Conservation (phyloP, 495 filamentous ascomycete genomes). For the Neurospora discreta region DNA sequence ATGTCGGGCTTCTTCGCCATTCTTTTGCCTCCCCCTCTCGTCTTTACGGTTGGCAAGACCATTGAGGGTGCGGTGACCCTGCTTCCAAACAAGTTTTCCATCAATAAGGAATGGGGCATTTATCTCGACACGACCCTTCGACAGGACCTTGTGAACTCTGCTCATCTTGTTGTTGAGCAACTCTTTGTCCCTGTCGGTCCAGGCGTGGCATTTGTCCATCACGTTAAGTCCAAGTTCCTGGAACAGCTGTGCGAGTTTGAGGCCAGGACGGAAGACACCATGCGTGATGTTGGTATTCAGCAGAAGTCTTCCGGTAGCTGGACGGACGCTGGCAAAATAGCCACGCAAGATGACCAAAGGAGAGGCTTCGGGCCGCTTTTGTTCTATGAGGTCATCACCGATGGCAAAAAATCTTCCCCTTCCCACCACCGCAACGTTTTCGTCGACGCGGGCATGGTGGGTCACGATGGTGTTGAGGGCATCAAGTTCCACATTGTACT, state of each 20-base stretch:
- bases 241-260: slow-evolving; percentile 16
- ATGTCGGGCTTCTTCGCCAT: neutral
- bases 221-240: neutral
- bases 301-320: slow-evolving; percentile 51
- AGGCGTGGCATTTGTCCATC: neutral
- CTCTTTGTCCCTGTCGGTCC: neutral
- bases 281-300: slow-evolving; percentile 48
- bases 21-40: neutral
- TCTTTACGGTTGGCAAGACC: slow-evolving; percentile 29
- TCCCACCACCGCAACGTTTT: slow-evolving; percentile 23
- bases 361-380: slow-evolving; percentile 10
- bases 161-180: neutral
- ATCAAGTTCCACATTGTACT: slow-evolving; percentile 30
- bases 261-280: slow-evolving; percentile 30
- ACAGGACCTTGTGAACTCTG: slow-evolving; percentile 32
- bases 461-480: slow-evolving; percentile 40
- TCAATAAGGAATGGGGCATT: slow-evolving; percentile 19
- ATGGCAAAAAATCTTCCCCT: slow-evolving; percentile 33
- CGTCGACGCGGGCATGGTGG: slow-evolving; percentile 24
- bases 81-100: neutral
- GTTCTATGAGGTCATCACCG: slow-evolving; percentile 8
- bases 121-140: slow-evolving; percentile 30
- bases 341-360: slow-evolving; percentile 46
- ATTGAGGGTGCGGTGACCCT: slow-evolving; percentile 31
- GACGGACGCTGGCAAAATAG: slow-evolving; percentile 56